Base-by-base conservation (phyloP, 2,329 filamentous ascomycete species). In the Penicillium thymicola region DNA sequence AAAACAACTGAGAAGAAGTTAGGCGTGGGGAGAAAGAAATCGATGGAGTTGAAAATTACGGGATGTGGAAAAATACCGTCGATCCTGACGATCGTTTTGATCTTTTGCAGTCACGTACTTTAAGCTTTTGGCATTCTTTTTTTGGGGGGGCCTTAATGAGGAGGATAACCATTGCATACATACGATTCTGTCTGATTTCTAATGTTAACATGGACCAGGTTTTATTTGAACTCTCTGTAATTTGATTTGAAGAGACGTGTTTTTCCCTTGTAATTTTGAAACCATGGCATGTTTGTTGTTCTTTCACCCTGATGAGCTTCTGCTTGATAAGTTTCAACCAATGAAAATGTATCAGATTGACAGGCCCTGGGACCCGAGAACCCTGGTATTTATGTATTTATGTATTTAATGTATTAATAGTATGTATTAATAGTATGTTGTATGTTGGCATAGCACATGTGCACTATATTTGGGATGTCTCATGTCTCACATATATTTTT, bases 381-480 rank as follows among this genome's bases (percentile, higher is more conserved):
- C 40, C 34, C 28, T 42, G 9, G 23, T 27, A 27, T 14, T 32
- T 3, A 0, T 16, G 14, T 16, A 34, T 34, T 14, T 5, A 2
- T 21, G 49, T 51, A 50, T 41, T 34, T 28, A 47, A 30, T 25
- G 43, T 54, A 54, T 32, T 37, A n/a, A 32, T 47, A 32, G 34
- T 47, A 52, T 13, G 23, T 41, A 18, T 18, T 21, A 21, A 21
- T 21, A 21, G 21, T 21, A 21, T 21, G 21, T 21, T 21, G 21
- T 21, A 21, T 21, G 21, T 21, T 21, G 21, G 52, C 43, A 54
- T 41, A 13, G 28, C 34, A 14, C 25, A 28, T 27, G 41, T 32
- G 40, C n/a, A 38, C 54, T 56, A 56, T 56, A 52, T 52, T 52
- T 56, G 54, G 54, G 48, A 52, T 56, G 54, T 55, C 54, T 55